Evolutionary conservation across 495 filamentous ascomycete species (phyloP).

Genomic region (Penicillium coffeae): DNA sequence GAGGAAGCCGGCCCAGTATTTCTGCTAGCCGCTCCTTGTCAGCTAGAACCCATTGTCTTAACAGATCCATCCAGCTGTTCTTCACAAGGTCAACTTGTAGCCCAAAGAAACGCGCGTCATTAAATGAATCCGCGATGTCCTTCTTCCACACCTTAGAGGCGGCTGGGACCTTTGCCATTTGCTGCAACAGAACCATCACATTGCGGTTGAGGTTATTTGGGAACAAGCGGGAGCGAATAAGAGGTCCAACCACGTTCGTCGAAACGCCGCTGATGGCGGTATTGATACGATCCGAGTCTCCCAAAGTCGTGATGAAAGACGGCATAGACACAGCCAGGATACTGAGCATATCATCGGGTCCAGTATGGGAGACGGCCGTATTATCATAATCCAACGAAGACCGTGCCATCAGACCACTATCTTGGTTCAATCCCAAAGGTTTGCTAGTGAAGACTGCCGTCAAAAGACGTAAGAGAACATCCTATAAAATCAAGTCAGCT

Average conservation of each 20-base stretch:
- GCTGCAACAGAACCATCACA: constrained; percentile 68
- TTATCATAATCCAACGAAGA: constrained; percentile 44
- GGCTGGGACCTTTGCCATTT: constrained; percentile 70
- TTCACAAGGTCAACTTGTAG: constrained; percentile 62
- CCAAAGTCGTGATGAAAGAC: constrained; percentile 77
- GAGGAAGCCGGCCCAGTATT: constrained; percentile 68
- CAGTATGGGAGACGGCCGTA: constrained; percentile 35
- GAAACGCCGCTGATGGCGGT: constrained; percentile 76
- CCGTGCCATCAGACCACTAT: constrained; percentile 36
- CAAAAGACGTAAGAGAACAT: constrained; percentile 81
- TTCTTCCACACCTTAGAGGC: constrained; percentile 91
- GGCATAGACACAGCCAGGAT: constrained; percentile 77
- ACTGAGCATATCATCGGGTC: constrained; percentile 72
- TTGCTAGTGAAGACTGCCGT: constrained; percentile 88
- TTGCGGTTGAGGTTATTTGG: constrained; percentile 76
- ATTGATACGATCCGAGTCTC: constrained; percentile 78
- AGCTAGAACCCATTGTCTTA: constrained; percentile 74
- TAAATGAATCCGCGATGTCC: constrained; percentile 86
- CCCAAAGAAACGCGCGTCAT: constrained; percentile 79
- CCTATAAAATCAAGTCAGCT: constrained; percentile 51
- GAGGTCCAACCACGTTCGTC: constrained; percentile 74
- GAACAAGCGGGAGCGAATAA: constrained; percentile 79
- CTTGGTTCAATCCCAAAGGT: constrained; percentile 58
- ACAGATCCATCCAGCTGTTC: constrained; percentile 72
- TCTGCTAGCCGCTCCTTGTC: constrained; percentile 90